Percentiles rank a stretch among this genome's conserved stretches.
phyloP scores from a whole-genome alignment of 1,284 basidiomycete genomes.

The Marasmius sp. region DNA sequence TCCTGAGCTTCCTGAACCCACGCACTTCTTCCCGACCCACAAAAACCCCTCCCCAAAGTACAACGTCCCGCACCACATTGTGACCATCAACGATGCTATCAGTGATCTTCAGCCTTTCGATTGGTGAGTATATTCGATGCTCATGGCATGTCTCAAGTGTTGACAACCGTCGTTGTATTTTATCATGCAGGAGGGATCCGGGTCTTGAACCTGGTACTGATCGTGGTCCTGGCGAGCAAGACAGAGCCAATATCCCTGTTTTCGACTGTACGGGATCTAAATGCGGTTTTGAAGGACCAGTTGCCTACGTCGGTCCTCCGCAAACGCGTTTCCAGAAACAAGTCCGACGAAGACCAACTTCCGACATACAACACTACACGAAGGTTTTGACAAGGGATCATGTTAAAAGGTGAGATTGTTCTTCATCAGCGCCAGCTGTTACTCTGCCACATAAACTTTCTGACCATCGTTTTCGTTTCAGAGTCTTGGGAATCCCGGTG shows the following conservation, averaged over 20 bases:
- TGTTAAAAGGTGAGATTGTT: slow-evolving; percentile 9
- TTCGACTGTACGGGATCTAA: background rate
- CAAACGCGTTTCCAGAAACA: background rate
- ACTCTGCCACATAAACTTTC: background rate
- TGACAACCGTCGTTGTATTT: background rate
- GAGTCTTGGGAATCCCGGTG: slow-evolving; percentile 55
- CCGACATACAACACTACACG: background rate
- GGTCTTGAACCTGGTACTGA: slow-evolving; percentile 8
- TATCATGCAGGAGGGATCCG: slow-evolving; percentile 39
- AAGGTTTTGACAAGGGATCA: background rate
- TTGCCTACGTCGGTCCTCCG: background rate
- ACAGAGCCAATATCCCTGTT: background rate
- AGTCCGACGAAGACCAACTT: background rate
- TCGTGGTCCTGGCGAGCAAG: background rate
- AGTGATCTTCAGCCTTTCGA: slow-evolving; percentile 66
- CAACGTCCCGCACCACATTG: slow-evolving; percentile 48
- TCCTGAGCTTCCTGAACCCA: slow-evolving; percentile 66
- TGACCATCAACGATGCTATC: slow-evolving; percentile 69
- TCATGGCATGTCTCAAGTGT: background rate
- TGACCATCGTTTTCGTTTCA: slow-evolving; percentile 19
- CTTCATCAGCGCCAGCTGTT: background rate
- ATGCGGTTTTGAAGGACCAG: background rate
- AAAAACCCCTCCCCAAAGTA: slow-evolving; percentile 48
- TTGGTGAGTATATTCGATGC: slow-evolving; percentile 44
- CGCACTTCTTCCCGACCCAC: slow-evolving; percentile 37